Evolutionary conservation across 192 early-diverging fungal genomes (phyloP), one percentile per base, ranked within the genome.

Genomic region (Coemansia sp.): DNA sequence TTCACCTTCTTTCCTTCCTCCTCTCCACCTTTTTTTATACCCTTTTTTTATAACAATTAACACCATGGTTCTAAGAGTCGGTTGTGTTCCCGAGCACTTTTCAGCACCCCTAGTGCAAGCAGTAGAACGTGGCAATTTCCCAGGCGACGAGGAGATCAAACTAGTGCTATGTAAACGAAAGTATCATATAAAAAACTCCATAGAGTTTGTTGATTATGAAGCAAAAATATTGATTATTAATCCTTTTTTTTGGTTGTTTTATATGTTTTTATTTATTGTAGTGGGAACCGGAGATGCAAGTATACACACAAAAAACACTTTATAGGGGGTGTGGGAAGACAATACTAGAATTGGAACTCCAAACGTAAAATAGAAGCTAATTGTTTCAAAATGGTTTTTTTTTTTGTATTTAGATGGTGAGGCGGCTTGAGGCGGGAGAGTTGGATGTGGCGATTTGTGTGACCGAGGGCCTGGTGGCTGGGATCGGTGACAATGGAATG

Each of bases 361-460:
- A n/a, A n/a, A n/a, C n/a, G n/a, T n/a, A n/a, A n/a, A n/a, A n/a
- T n/a, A n/a, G n/a, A n/a, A n/a, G 12, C 30, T 19, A 18, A 45
- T 18, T 45, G 44, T 18, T 22, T 45, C 21, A 45, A 45, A 22
- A 22, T 35, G 53, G 44, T 30, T 73, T 19, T 43, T 45, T 52
- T n/a, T n/a, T n/a, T 49, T 58, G 21, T 51, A 16, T 42, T 43
- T 73, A 80, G 71, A 89, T 90, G 86, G 52, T 85, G 62, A 84
- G 84, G 76, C 84, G 81, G 74, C 83, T 96, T 29, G 72, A 81
- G 42, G 77, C 81, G 11, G 88, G 84, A 31, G 80, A 87, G 21
- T 43, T 95, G 27, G 90, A 96, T 70, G 63, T 92, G 19, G 91
- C 90, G 28, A 89, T 96, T 48, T 91, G 91, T 22, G 84, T 96